Percentiles rank a stretch among this genome's conserved stretches.
Evolutionary conservation across 83 land plant species (phyloP).

Genomic region (Thuja plicata): DNA sequence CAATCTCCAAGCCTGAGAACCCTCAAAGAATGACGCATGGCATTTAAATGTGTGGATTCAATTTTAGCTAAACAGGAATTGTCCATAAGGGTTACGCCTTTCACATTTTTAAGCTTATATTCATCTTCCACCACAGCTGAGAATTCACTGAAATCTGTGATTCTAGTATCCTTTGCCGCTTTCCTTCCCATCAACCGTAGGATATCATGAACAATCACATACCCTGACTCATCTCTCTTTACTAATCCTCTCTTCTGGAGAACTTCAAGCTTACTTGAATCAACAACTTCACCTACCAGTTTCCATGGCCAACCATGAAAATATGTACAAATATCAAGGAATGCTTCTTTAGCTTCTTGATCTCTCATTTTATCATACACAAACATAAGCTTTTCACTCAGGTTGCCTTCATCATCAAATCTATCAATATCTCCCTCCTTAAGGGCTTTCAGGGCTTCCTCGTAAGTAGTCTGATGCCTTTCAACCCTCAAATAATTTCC

Average conservation of each 20-base stretch:
- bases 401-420: background rate
- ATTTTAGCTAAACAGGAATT: background rate
- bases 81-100: background rate
- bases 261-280: background rate
- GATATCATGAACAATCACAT: background rate
- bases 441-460: background rate
- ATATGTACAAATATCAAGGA: background rate
- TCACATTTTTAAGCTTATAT: background rate
- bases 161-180: background rate
- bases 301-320: background rate
- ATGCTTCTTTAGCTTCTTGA: background rate
- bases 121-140: background rate
- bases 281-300: fast-evolving
- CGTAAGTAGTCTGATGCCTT: background rate
- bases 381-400: background rate
- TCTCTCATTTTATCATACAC: background rate
- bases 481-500: background rate
- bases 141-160: background rate
- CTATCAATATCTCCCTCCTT: background rate
- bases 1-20: background rate
- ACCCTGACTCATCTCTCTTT: background rate
- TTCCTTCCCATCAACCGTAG: background rate
- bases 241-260: background rate
- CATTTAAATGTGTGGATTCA: background rate
- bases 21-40: background rate